phyloP scores from a whole-genome alignment of 2,329 filamentous ascomycete species.

The Calycina marina region DNA sequence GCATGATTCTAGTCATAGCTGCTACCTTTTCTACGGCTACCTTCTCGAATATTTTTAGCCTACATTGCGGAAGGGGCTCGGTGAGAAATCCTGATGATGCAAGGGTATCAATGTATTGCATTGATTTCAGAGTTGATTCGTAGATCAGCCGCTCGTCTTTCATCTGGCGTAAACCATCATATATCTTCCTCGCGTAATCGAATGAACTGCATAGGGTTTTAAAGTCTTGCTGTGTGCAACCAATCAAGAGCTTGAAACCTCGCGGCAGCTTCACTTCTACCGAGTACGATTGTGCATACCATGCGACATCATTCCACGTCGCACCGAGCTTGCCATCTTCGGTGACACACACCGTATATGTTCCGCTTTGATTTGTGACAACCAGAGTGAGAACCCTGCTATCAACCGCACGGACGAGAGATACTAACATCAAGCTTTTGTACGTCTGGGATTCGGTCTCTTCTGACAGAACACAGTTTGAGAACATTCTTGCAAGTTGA shows the following conservation, averaged over 20 bases:
- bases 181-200: constrained; percentile 67
- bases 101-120: constrained; percentile 68
- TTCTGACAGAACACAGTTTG: constrained; percentile 61
- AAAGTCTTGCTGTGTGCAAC: constrained; percentile 65
- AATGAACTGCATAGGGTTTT: constrained; percentile 69
- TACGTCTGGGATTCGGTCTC: constrained; percentile 53
- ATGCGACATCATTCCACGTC: constrained; percentile 70
- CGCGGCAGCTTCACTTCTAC: constrained; percentile 60
- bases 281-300: constrained; percentile 52
- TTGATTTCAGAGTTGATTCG: constrained; percentile 52
- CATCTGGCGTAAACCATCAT: constrained; percentile 52
- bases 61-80: constrained; percentile 57
- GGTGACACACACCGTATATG: constrained; percentile 62
- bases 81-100: constrained; percentile 58
- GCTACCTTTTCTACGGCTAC: constrained; percentile 54
- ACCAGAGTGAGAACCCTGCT: constrained; percentile 58
- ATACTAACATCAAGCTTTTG: constrained; percentile 59
- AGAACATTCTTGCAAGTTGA: constrained; percentile 65
- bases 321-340: constrained; percentile 51
- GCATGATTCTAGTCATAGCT: constrained; percentile 55
- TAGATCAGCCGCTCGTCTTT: constrained; percentile 58
- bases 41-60: constrained; percentile 62
- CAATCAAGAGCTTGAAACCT: constrained; percentile 58
- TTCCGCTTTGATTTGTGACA: constrained; percentile 65
- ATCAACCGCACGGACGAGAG: constrained; percentile 54